Evolutionary conservation across 1,139 yeast species (phyloP), one percentile per base, ranked within the genome.

Genomic region (Taiozyma sp.): DNA sequence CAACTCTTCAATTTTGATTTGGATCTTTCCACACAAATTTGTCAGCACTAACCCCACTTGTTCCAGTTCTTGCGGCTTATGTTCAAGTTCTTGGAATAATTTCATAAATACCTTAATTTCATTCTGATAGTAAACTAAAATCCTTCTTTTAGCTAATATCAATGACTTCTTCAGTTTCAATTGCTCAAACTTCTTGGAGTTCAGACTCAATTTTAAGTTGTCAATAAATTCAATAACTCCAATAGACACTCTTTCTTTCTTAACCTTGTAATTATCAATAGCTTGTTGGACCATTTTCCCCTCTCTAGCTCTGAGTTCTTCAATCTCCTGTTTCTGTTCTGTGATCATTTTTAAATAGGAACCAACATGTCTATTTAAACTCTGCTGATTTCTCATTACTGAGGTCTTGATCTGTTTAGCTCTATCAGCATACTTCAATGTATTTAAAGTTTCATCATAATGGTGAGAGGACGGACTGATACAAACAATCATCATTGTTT

Each of bases 401-500:
- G 88, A 89, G 0, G 97, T 92, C 64, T 88, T 88, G 60, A 92
- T 92, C 60, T 87, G 92, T 62, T 90, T 90, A 19, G 97, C 97
- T 32, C 97, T 74, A 65, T 90, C 83, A 0, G 97, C 97, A 66
- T 91, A 92, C 65, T 89, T 89, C 53, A 92, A 75, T 0, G 97
- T 89, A 66, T 91, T 92, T 51, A 89, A 74, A 0, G 97, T 91
- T 64, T 92, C 98, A 64, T 92, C 97, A 65, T 89, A 90, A 66
- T 92, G 97, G 42, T 76, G 78, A 36, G 88, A 80, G 56, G 91
- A 86, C 0, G 97, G 97, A 4, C 96, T 86, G 4, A 92, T 80
- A 69, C 97, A 92, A 1, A 91, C 97, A 60, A 92, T 89, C 97
- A 92, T 92, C 6, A 90, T 93, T 0, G 98, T 92, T 66, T 88